Conservation (phyloP, 768 basidiomycete genomes). For the Leucogyrophana mollusca region DNA sequence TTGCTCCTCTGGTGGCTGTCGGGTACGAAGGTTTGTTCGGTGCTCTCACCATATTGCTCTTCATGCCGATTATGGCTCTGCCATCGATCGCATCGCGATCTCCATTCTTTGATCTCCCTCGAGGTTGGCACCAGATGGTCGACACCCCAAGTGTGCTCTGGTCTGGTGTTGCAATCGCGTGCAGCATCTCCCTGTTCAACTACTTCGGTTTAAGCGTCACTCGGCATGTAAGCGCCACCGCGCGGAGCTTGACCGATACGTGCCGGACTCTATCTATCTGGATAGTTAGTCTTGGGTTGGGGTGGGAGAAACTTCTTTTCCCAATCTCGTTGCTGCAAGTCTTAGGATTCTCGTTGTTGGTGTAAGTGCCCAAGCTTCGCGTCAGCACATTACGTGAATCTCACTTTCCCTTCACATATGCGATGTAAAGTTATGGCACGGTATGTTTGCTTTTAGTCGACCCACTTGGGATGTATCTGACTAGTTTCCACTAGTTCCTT, state of each 20-base stretch:
- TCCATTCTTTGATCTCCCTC: conserved; percentile 82
- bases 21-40: conserved; percentile 96
- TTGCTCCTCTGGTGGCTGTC: conserved; percentile 89
- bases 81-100: conserved; percentile 61
- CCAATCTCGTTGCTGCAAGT: conserved; percentile 84
- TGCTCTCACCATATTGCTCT: conserved; percentile 69
- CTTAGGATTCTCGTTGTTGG: conserved; percentile 81
- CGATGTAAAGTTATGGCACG: conserved; percentile 71
- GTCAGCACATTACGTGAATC: conserved; percentile 2
- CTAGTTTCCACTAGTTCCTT: conserved; percentile 55
- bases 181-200: conserved; percentile 81
- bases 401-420: conserved; percentile 8
- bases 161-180: conserved; percentile 67
- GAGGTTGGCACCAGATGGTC: conserved; percentile 89
- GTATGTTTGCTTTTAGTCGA: conserved; percentile 37
- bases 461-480: conserved; percentile 7
- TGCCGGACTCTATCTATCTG: conserved; percentile 96
- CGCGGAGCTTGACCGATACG: conserved; percentile 88
- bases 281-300: conserved; percentile 84
- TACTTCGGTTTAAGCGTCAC: conserved; percentile 92
- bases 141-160: conserved; percentile 69
- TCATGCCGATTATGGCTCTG: conserved; percentile 79
- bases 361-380: conserved; percentile 55
- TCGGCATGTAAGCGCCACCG: conserved; percentile 90
- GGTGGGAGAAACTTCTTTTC: conserved; percentile 86